Evolutionary conservation across 257 asterid species (phyloP).

Genomic region (Rubia yunnanensis): DNA sequence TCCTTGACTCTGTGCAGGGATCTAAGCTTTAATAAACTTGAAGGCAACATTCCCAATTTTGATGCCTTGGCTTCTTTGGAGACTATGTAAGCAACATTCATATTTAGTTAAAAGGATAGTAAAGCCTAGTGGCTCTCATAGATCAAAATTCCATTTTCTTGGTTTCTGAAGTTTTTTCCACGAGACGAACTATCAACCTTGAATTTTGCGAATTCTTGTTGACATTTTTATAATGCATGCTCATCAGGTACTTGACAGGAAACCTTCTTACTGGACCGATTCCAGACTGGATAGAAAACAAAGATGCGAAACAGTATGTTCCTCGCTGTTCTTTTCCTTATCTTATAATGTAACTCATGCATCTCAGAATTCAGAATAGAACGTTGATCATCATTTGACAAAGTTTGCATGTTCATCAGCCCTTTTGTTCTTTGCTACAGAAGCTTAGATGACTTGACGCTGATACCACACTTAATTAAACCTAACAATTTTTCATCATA

Average conservation of each 20-base stretch:
- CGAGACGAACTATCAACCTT: no score
- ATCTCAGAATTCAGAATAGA: not conserved
- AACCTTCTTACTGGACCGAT: slow-evolving; percentile 40
- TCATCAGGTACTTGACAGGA: slow-evolving; percentile 38
- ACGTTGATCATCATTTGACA: no score
- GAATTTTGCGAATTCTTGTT: not conserved
- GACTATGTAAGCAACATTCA: slow-evolving; percentile 24
- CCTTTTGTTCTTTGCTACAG: no score
- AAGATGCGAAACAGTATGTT: slow-evolving; percentile 26
- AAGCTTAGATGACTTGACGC: no score
- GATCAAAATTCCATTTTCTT: not conserved
- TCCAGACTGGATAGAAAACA: slow-evolving; percentile 30
- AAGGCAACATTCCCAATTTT: slow-evolving; percentile 39
- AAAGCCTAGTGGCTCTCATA: not conserved
- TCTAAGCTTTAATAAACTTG: slow-evolving; percentile 50
- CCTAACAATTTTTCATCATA: no score
- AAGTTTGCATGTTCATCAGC: no score
- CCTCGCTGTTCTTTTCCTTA: not conserved
- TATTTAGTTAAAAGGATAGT: not conserved
- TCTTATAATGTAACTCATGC: not conserved
- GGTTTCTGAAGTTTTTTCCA: not conserved
- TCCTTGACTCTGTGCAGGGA: slow-evolving; percentile 31
- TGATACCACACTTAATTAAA: no score
- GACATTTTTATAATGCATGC: not conserved
- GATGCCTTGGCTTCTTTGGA: slow-evolving; percentile 12